Conservation (phyloP, 2,329 filamentous ascomycete genomes). For the Pezizomycotina sp. region DNA sequence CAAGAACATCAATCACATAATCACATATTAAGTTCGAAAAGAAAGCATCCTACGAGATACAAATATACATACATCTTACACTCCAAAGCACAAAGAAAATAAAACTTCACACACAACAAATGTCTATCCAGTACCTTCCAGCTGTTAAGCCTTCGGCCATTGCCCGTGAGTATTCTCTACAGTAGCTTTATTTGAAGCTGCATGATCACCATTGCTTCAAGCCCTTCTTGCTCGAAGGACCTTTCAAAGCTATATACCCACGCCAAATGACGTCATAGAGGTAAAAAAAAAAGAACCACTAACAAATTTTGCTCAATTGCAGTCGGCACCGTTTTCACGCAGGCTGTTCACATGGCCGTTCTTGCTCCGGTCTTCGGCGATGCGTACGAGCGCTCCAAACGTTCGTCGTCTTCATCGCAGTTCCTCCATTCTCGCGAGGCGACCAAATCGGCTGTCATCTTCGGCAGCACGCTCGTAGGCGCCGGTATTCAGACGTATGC, state of each 20-base stretch:
- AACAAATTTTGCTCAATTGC: conserved; percentile 1
- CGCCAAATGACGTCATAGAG: not conserved
- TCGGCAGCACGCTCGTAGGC: conserved; percentile 78
- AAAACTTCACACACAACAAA: conserved; percentile 5
- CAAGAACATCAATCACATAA: too few relatives aligned
- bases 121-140: conserved; percentile 38
- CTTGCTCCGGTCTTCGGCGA: conserved; percentile 82
- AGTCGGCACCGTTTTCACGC: conserved; percentile 85
- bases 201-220: too few relatives aligned
- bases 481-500: conserved; percentile 80
- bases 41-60: too few relatives aligned
- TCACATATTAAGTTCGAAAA: too few relatives aligned
- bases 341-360: conserved; percentile 74
- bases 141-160: conserved; percentile 96
- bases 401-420: conserved; percentile 87
- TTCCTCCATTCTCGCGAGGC: conserved; percentile 87
- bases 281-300: conserved; percentile 1
- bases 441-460: conserved; percentile 67
- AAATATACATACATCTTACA: too few relatives aligned
- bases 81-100: too few relatives aligned
- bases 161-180: conserved; percentile 38
- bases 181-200: too few relatives aligned
- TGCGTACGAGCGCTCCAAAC: conserved; percentile 63
- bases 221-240: too few relatives aligned
- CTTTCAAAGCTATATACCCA: not conserved